These are phyloP conservation scores for Albophoma yamanashiensis DNA, from an alignment of 2,329 filamentous ascomycete species.

Conservation along the genomic window DNA sequence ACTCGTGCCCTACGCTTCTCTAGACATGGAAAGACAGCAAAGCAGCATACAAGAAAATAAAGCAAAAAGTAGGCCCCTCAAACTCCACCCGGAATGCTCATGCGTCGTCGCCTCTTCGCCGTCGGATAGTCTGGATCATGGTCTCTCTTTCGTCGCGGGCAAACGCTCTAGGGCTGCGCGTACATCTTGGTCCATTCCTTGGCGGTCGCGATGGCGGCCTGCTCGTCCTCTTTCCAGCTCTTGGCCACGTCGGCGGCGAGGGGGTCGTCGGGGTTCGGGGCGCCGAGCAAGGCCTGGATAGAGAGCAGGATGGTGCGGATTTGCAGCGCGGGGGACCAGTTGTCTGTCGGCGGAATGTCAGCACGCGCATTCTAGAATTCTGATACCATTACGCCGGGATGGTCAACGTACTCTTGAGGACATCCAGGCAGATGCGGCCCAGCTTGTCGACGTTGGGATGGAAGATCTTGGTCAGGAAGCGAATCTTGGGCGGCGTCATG, in stretches of 20 bases:
- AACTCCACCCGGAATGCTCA: conserved; percentile 14
- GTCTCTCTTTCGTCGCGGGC: neutral
- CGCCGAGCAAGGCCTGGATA: conserved; percentile 91
- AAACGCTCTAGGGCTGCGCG: conserved; percentile 40
- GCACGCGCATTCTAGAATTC: neutral
- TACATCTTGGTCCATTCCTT: conserved; percentile 85
- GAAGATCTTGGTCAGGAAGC: conserved; percentile 98
- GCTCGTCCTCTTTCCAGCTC: conserved; percentile 94
- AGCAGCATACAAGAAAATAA: conserved; percentile 5
- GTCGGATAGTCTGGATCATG: neutral
- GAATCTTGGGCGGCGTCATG: conserved; percentile 97
- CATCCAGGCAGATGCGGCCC: conserved; percentile 92
- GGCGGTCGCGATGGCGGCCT: conserved; percentile 82
- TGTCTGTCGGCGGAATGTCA: conserved; percentile 46
- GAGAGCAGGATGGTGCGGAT: conserved; percentile 98
- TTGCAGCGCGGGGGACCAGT: conserved; percentile 97
- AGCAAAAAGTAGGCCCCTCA: conserved; percentile 6
- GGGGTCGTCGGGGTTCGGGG: conserved; percentile 97
- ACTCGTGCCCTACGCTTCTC: neutral
- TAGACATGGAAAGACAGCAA: conserved; percentile 1
- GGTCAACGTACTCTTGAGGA: conserved; percentile 71
- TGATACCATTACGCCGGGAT: neutral
- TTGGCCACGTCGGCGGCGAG: conserved; percentile 96
- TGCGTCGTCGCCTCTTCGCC: conserved; percentile 3
- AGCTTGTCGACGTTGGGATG: conserved; percentile 98